These are phyloP conservation scores for Rhodotorula sp. DNA, from an alignment of 1,284 basidiomycete genomes.

Conservation along the genomic window DNA sequence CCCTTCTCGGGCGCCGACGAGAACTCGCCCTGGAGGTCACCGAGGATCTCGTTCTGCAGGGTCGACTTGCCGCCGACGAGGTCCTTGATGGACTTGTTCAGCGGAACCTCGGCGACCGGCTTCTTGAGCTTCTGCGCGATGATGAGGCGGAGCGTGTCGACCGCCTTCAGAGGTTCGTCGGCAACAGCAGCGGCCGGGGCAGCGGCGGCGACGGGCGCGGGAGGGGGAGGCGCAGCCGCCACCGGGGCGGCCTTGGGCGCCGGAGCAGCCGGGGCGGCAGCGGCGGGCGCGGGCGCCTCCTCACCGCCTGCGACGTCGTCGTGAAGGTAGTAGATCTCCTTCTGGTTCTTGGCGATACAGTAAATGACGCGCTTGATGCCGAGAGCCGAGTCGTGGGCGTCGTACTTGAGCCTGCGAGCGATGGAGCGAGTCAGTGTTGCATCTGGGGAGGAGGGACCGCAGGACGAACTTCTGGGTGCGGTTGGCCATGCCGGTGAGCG, in stretches of 20 bases:
- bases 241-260: slow-evolving; percentile 52
- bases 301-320: slow-evolving; percentile 65
- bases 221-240: slow-evolving; percentile 53
- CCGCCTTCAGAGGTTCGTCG: slow-evolving; percentile 87
- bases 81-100: slow-evolving; percentile 97
- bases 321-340: slow-evolving; percentile 97
- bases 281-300: slow-evolving; percentile 37
- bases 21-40: slow-evolving; percentile 51
- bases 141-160: slow-evolving; percentile 84
- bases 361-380: slow-evolving; percentile 78
- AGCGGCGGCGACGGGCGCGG: slow-evolving; percentile 53
- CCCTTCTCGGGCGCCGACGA: slow-evolving; percentile 91
- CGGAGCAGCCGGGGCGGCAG: slow-evolving; percentile 44
- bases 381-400: slow-evolving; percentile 80
- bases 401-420: slow-evolving; percentile 89
- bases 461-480: slow-evolving; percentile 61
- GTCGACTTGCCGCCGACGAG: slow-evolving; percentile 98
- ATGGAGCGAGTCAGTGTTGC: neutral
- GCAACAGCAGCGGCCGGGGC: slow-evolving; percentile 74
- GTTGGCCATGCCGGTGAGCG: slow-evolving; percentile 92
- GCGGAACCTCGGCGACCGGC: slow-evolving; percentile 79
- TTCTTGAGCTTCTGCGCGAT: slow-evolving; percentile 99
- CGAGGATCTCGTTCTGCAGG: slow-evolving; percentile 55
- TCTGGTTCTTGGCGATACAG: slow-evolving; percentile 91
- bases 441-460: neutral